Evolutionary conservation across 768 basidiomycete genomes (phyloP).

Genomic region (Trametes meyenii): DNA sequence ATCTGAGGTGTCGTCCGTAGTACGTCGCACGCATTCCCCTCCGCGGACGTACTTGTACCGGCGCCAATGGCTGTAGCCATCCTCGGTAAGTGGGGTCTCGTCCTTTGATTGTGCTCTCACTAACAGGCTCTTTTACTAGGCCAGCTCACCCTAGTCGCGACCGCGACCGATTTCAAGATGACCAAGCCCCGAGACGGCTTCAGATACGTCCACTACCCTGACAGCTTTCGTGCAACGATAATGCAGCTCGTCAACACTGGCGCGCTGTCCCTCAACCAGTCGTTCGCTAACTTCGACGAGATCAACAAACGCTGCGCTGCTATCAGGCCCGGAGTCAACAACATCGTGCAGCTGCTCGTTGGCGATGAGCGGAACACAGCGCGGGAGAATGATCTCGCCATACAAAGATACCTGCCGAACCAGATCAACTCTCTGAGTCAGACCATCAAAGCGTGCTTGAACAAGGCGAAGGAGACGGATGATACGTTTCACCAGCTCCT

Average conservation of each 20-base stretch:
- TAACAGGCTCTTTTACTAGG: neutral
- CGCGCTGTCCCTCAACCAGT: conserved; percentile 1
- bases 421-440: neutral
- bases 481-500: neutral
- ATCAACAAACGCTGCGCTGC: conserved; percentile 6
- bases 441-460: conserved; percentile 4
- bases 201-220: neutral
- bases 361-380: conserved; percentile 3
- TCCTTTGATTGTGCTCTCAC: too few relatives aligned
- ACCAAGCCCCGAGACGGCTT: neutral
- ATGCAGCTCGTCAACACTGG: conserved; percentile 12
- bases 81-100: neutral
- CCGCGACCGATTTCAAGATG: conserved; percentile 6
- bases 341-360: conserved; percentile 5
- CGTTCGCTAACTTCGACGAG: conserved; percentile 14
- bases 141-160: neutral
- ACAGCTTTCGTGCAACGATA: conserved; percentile 10
- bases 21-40: neutral
- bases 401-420: conserved; percentile 1
- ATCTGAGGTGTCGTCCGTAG: neutral
- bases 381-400: neutral
- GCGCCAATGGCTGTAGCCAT: conserved; percentile 9
- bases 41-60: conserved; percentile 5
- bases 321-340: conserved; percentile 3
- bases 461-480: conserved; percentile 7